Evolutionary conservation across 768 basidiomycete genomes (phyloP), one percentile per base, ranked within the genome.

Genomic region (Hydnomerulius pinastri): DNA sequence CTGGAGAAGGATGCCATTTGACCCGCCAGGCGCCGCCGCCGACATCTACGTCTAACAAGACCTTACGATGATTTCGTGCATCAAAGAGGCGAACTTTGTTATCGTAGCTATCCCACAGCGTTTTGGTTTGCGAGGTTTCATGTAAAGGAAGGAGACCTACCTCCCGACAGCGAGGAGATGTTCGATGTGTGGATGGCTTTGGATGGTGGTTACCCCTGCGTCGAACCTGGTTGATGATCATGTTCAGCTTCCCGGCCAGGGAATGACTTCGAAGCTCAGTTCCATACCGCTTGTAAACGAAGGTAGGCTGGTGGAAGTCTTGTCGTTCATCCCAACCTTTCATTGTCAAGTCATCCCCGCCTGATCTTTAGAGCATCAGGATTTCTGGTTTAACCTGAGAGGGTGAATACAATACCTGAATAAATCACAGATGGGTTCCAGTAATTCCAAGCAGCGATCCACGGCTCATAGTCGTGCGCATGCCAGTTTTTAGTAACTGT

Each of bases 21-120:
- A 92, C 85, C 15, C 97, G 81, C 97, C 97, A 99, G 10, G 84
- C 90, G 3, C 97, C 97, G 11, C 97, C 97, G 10, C 92, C 92
- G 3, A 92, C 84, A 49, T 87, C 78, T 21, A 79, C 80, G 42
- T 77, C 71, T 1, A 71, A 63, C 11, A 98, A 56, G 1, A 90
- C 82, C 3, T 64, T 64, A 4, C 75, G 63, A 4, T 81, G 81
- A 41, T 84, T 87, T 4, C 96, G 85, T 0, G 73, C 75, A 68
- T 98, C 97, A 65, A 92, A 97, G 4, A 98, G 68, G 2, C 82
- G 81, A 13, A 99, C 82, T 7, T 74, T 80, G 54, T 79, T 77
- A 70, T 97, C 86, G 67, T 99, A 99, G 65, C 95, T 97, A 58
- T 23, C 12, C 24, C 30, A 17, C 6, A 28, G 56, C 33, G 49